phyloP scores from a whole-genome alignment of 495 filamentous ascomycete genomes.

The Usnea hakonensis region DNA sequence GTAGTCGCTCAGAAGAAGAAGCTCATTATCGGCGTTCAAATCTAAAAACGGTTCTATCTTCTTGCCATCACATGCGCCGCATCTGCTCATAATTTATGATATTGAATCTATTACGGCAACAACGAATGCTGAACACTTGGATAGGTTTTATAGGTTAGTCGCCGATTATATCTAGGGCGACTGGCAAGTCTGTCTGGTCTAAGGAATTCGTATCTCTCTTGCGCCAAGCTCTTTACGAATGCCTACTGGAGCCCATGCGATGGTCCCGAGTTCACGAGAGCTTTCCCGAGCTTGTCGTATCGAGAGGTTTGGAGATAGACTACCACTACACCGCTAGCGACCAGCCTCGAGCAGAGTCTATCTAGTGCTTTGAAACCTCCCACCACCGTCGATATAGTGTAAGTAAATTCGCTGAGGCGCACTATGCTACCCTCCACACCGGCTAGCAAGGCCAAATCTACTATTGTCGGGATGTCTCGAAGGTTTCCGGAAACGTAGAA shows the following conservation, averaged over 20 bases:
- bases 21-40: background rate
- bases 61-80: background rate
- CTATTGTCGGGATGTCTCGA: slow-evolving; percentile 68
- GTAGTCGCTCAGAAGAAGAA: background rate
- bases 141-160: background rate
- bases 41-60: background rate
- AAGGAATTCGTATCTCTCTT: background rate
- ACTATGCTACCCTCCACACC: background rate
- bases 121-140: background rate
- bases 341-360: background rate
- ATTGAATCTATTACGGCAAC: background rate
- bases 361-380: background rate
- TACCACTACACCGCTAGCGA: background rate
- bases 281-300: background rate
- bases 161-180: background rate
- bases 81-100: background rate
- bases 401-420: background rate
- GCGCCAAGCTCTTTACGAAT: background rate
- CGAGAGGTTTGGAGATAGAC: background rate
- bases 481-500: slow-evolving; percentile 61
- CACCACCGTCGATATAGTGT: background rate
- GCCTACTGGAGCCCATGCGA: background rate
- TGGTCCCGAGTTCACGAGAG: background rate
- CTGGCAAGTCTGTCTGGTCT: background rate
- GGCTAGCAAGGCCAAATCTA: slow-evolving; percentile 31